Conservation (phyloP, 345 rosid genomes). For the Euphorbia peplus region DNA sequence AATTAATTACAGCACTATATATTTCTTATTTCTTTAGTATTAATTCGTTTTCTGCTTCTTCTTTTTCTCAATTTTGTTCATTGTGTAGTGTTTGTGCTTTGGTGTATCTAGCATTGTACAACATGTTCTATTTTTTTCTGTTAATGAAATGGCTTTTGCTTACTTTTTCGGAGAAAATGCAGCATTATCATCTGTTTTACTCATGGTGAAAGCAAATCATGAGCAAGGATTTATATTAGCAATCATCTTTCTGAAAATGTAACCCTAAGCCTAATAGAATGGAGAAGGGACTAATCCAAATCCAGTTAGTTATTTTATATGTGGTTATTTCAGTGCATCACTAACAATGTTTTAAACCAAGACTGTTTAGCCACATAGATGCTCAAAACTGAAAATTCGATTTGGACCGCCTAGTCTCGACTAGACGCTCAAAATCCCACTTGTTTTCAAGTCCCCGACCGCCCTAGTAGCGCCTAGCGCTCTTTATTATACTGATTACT, state of each 20-base stretch:
- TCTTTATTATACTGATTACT: no score
- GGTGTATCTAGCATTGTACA: background rate
- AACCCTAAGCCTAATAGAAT: background rate
- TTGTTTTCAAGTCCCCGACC: no score
- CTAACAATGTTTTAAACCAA: no score
- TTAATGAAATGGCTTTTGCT: background rate
- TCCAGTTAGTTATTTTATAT: no score
- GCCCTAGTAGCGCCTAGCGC: no score
- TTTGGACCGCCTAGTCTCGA: no score
- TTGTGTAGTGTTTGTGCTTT: background rate
- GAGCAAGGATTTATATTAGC: background rate
- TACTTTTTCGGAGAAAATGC: background rate
- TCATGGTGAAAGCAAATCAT: background rate
- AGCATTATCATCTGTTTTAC: background rate
- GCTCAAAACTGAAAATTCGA: no score
- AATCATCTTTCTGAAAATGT: background rate
- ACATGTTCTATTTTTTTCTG: background rate
- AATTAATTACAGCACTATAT: background rate
- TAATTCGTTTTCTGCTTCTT: background rate
- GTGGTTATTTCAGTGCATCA: no score
- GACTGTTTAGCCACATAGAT: no score
- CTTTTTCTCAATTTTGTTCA: background rate
- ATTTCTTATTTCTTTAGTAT: background rate
- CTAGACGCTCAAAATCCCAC: no score
- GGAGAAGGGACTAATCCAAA: no score